Percentiles rank a stretch among this genome's conserved stretches.
phyloP scores from a whole-genome alignment of 805 yeast species.

The Tetrapisispora nanseiensis region DNA sequence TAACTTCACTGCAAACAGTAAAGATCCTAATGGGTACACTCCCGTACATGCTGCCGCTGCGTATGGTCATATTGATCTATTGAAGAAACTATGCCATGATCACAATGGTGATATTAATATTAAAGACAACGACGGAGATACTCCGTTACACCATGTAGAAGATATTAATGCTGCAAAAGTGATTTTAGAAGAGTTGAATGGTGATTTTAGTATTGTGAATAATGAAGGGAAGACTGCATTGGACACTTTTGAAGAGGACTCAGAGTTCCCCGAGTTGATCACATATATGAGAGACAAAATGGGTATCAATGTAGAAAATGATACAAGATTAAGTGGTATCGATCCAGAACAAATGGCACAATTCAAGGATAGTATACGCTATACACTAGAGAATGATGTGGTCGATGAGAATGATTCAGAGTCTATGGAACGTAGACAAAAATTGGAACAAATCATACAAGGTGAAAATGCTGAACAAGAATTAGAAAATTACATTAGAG shows the following conservation, averaged over 20 bases:
- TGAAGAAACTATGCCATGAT: constrained; percentile 27
- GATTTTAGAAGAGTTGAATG: constrained; percentile 58
- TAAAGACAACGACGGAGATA: constrained; percentile 83
- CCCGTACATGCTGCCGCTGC: constrained; percentile 97
- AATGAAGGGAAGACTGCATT: constrained; percentile 67
- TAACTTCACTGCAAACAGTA: constrained; percentile 51
- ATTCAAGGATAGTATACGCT: constrained; percentile 41
- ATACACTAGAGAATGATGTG: constrained; percentile 41
- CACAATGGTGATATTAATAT: constrained; percentile 77
- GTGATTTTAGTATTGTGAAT: constrained; percentile 56
- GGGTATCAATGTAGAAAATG: constrained; percentile 21
- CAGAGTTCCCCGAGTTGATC: constrained; percentile 71
- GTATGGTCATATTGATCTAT: constrained; percentile 68
- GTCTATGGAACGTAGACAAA: constrained; percentile 46
- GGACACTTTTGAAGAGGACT: constrained; percentile 72
- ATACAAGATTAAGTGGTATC: constrained; percentile 17
- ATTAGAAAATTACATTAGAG: constrained; percentile 55
- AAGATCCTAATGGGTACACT: constrained; percentile 91
- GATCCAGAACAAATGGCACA: constrained; percentile 24
- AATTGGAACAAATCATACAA: constrained; percentile 59
- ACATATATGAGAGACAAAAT: constrained; percentile 44
- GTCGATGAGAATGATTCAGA: constrained; percentile 35
- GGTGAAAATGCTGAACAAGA: constrained; percentile 79
- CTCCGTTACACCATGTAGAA: constrained; percentile 90
- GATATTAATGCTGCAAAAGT: constrained; percentile 52